Evolutionary conservation across 1,139 yeast genomes (phyloP).

Genomic region (Taiozyma onychis): DNA sequence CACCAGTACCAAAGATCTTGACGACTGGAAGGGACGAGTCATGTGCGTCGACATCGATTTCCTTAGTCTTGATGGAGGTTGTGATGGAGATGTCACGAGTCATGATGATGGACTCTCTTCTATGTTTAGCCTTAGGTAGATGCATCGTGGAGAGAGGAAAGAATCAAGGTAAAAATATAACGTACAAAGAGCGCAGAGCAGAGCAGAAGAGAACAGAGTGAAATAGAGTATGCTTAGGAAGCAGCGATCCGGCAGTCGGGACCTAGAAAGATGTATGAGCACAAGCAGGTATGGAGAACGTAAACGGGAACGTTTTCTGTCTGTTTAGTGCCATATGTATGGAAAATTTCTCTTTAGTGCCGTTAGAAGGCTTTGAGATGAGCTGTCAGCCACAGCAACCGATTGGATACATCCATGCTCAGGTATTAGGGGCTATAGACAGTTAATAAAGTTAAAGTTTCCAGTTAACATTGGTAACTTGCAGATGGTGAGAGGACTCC

Average conservation of each 20-base stretch:
- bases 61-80: constrained; percentile 17
- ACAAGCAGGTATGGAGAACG: background rate
- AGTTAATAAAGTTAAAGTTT: no score
- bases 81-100: constrained; percentile 16
- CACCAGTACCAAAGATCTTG: constrained; percentile 67
- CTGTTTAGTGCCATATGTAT: background rate
- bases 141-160: background rate
- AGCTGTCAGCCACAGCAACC: background rate
- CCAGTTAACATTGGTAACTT: no score
- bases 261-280: background rate
- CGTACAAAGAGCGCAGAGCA: background rate
- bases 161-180: background rate
- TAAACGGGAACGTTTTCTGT: background rate
- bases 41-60: constrained; percentile 22
- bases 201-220: background rate
- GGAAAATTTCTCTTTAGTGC: background rate
- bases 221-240: background rate
- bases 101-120: background rate
- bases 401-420: background rate
- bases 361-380: background rate
- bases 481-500: no score
- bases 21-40: constrained; percentile 30
- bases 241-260: background rate
- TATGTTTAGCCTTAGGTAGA: background rate
- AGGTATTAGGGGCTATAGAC: no score